Conservation (phyloP, 2,329 filamentous ascomycete genomes). For the Colletotrichum salicis region DNA sequence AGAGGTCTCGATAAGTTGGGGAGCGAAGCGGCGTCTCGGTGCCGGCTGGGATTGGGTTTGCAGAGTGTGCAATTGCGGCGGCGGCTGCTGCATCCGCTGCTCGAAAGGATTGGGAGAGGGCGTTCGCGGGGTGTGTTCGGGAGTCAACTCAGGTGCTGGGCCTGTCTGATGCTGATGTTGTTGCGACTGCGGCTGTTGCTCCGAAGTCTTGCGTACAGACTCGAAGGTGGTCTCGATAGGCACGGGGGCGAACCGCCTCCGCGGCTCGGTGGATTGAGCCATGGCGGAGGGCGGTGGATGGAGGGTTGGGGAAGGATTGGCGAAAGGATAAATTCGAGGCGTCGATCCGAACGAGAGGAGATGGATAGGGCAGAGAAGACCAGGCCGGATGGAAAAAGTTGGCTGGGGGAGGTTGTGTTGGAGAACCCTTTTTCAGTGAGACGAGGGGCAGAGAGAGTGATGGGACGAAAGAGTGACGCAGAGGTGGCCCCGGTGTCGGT, state of each 20-base stretch:
- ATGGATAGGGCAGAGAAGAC: constrained; percentile 2
- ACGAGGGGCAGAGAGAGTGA: constrained; percentile 12
- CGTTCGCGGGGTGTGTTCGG: constrained; percentile 63
- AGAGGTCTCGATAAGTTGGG: constrained; percentile 84
- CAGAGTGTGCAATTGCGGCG: constrained; percentile 61
- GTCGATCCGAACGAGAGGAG: constrained; percentile 20
- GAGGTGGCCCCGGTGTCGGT: constrained; percentile 6
- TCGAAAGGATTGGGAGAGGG: constrained; percentile 49
- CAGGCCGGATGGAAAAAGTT: constrained; percentile 6
- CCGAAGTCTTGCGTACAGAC: constrained; percentile 57
- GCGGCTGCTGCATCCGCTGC: constrained; percentile 39
- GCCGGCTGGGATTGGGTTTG: constrained; percentile 38
- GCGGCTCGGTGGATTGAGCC: constrained; percentile 54
- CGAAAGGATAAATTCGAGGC: not conserved
- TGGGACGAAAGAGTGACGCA: constrained; percentile 28
- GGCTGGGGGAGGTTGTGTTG: not conserved
- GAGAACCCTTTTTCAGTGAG: constrained; percentile 25
- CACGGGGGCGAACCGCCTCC: constrained; percentile 73
- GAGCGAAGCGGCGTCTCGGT: constrained; percentile 68
- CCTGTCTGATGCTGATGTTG: constrained; percentile 45
- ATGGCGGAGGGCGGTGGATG: constrained; percentile 42
- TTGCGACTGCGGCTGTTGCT: constrained; percentile 30
- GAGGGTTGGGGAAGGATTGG: not conserved
- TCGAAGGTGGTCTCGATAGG: constrained; percentile 79
- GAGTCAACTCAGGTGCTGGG: constrained; percentile 68